These are phyloP conservation scores for Alloteropsis semialata DNA, from an alignment of 176 grass and related monocot genomes.

Conservation along the genomic window DNA sequence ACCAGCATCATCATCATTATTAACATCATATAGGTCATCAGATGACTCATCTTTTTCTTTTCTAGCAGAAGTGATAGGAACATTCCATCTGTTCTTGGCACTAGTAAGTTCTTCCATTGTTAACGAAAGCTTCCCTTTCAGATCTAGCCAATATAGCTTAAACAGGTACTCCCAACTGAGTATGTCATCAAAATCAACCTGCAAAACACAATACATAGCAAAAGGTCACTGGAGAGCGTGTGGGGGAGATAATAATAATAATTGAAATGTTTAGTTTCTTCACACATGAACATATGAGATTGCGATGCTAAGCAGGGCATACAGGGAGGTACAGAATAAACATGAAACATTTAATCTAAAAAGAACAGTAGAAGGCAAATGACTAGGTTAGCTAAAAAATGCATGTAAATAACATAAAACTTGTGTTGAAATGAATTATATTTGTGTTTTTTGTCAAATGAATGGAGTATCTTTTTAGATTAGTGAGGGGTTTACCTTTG, in stretches of 20 bases:
- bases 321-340: background rate
- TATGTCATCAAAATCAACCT: constrained; percentile 99
- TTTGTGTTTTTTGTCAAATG: background rate
- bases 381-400: background rate
- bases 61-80: constrained; percentile 38
- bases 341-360: background rate
- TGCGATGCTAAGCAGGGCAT: background rate
- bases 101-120: constrained; percentile 84
- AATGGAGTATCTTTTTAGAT: background rate
- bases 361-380: background rate
- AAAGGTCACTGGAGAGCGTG: background rate
- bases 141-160: constrained; percentile 90
- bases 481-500: constrained; percentile 45
- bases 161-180: constrained; percentile 96
- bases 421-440: background rate
- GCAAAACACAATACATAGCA: constrained; percentile 19
- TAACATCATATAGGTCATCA: constrained; percentile 78
- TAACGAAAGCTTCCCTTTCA: constrained; percentile 77
- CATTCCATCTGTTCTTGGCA: constrained; percentile 76
- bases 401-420: background rate
- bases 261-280: background rate
- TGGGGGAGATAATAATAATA: background rate
- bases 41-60: constrained; percentile 81
- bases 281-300: background rate
- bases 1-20: constrained; percentile 71